phyloP scores from a whole-genome alignment of 2,329 filamentous ascomycete genomes.

The Penicillium verrucosum region DNA sequence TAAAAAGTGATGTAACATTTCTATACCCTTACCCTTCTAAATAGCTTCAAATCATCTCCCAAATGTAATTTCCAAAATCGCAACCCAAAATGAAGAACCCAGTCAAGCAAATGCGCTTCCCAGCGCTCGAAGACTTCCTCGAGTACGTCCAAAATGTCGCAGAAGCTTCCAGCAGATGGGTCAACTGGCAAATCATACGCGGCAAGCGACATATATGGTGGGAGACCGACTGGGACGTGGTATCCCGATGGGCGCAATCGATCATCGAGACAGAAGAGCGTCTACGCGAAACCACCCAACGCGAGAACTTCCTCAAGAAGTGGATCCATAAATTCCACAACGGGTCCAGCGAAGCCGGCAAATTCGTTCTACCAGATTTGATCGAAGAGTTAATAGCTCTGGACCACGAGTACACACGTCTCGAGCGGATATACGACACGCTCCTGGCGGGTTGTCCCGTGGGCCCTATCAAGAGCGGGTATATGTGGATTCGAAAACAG shows the following conservation, averaged over 20 bases:
- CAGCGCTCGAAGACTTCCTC: not conserved
- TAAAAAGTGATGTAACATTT: conserved; percentile 8
- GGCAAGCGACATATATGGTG: conserved; percentile 3
- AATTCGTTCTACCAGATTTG: not conserved
- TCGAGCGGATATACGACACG: not conserved
- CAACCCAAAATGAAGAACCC: not conserved
- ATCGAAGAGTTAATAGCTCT: conserved; percentile 7
- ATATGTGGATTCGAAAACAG: conserved; percentile 4
- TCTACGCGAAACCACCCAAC: conserved; percentile 3
- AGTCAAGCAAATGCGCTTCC: not conserved
- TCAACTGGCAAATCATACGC: conserved; percentile 2
- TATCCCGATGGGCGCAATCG: conserved; percentile 6
- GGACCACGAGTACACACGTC: not conserved
- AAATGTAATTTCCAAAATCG: not conserved
- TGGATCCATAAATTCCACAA: not conserved
- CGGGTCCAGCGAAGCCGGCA: not conserved
- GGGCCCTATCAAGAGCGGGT: conserved; percentile 3
- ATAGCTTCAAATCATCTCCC: not conserved
- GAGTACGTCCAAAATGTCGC: not conserved
- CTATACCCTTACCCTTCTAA: not conserved
- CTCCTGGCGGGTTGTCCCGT: conserved; percentile 1
- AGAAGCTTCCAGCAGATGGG: not conserved
- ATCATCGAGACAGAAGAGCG: conserved; percentile 6
- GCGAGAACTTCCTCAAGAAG: conserved; percentile 1
- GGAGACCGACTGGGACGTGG: conserved; percentile 1